phyloP scores from a whole-genome alignment of 2,329 filamentous ascomycete genomes.

The Paraphaeosphaeria minitans region DNA sequence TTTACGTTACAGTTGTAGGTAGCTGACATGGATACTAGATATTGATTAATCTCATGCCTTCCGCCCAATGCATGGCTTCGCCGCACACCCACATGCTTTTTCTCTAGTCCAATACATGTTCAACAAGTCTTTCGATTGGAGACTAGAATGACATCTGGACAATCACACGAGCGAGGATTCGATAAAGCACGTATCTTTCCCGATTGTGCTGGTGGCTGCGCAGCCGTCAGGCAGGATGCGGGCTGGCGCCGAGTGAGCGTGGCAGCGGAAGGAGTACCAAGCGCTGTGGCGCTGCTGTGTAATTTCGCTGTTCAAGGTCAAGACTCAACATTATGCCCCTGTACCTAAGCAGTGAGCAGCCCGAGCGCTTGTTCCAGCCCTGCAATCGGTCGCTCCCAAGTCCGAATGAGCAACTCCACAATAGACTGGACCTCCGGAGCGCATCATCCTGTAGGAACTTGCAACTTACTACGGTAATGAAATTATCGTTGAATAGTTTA shows the following conservation, averaged over 20 bases:
- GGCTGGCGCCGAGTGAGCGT: neutral
- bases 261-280: conserved; percentile 2
- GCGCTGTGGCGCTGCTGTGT: conserved; percentile 8
- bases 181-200: neutral
- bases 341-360: neutral
- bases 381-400: neutral
- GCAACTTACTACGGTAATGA: too few relatives aligned
- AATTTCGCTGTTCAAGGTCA: conserved; percentile 11
- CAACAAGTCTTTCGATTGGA: neutral
- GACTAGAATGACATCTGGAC: neutral
- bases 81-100: neutral
- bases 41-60: neutral
- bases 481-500: too few relatives aligned
- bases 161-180: neutral
- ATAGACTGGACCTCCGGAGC: too few relatives aligned
- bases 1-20: neutral
- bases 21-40: neutral
- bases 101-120: neutral
- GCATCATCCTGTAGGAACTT: too few relatives aligned
- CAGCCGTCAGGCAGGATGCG: neutral
- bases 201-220: neutral
- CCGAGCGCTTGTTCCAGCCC: neutral
- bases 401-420: neutral
- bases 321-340: conserved; percentile 1
- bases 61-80: neutral